Evolutionary conservation across 108 stramenopile genomes (phyloP), one percentile per base, ranked within the genome.

Genomic region (Nitzschia putrida): DNA sequence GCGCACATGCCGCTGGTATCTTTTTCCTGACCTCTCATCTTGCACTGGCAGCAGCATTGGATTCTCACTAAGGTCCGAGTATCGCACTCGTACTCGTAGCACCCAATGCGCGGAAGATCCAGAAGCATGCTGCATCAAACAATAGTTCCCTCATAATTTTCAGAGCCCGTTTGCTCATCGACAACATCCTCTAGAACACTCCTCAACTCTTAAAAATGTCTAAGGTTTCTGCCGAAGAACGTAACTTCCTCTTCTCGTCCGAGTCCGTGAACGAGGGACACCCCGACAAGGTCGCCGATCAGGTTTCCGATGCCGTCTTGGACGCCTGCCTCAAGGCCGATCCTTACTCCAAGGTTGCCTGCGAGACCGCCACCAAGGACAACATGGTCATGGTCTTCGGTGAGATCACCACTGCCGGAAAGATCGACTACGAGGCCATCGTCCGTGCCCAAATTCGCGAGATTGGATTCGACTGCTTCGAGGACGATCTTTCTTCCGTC

Each of bases 341-440:
- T 66, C 94, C 94, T 75, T 85, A 85, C 72, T 95, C 95, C 61
- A 94, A 96, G 82, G 97, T 98, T 26, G 97, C 97, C 58, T 98
- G 97, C 81, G 97, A 98, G 80, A 96, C 96, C 63, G 96, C 95
- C 85, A 96, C 95, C 79, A 98, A 98, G 90, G 96, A 96, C 57
- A 96, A 96, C 90, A 98, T 98, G 97, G 95, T 98, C 64, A 98
- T 98, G 97, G 95, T 97, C 66, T 98, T 98, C 76, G 97, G 97
- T 55, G 97, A 98, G 86, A 98, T 98, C 82, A 93, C 95, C 76
- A 98, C 97, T 50, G 76, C 93, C 54, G 91, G 96, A 45, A 95
- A 92, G 76, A 92, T 98, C 51, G 95, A 98, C 85, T 98, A 98
- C 89, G 97, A 98, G 78, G 85, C 88, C 68, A 90, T 94, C 64